Percentiles rank a stretch among this genome's conserved stretches.
Conservation (phyloP, 140 eudicot species). For the Senecio squalidus region DNA sequence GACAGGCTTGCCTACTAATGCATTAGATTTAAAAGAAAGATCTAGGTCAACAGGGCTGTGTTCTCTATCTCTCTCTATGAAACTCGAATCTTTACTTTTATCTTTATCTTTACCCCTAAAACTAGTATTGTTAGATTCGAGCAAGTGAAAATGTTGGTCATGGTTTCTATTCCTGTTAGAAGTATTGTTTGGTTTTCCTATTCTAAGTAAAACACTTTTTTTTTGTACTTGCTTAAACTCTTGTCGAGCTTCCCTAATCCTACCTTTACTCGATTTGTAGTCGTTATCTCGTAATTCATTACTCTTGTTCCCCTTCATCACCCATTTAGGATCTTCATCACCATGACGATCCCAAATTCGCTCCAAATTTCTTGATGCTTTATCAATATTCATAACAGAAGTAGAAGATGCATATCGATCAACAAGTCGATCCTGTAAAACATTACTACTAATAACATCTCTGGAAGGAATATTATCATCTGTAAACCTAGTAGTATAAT, state of each 20-base stretch:
- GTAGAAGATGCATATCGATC: no score
- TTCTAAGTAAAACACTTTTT: constrained; percentile 70
- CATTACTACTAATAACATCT: not conserved
- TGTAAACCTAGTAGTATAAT: constrained; percentile 30
- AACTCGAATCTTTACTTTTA: constrained; percentile 33
- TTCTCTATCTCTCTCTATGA: constrained; percentile 40
- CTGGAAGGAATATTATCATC: constrained; percentile 31
- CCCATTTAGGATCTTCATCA: constrained; percentile 32
- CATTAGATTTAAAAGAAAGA: constrained; percentile 72
- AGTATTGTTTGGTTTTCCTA: constrained; percentile 35
- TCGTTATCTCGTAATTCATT: not conserved
- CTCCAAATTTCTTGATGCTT: constrained; percentile 13
- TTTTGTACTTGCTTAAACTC: constrained; percentile 53
- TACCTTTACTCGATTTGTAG: not conserved
- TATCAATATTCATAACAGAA: constrained; percentile 21
- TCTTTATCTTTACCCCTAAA: constrained; percentile 51
- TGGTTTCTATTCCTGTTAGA: constrained; percentile 37
- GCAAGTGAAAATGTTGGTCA: constrained; percentile 16
- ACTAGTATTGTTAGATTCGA: constrained; percentile 24
- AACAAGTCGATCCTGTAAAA: not conserved
- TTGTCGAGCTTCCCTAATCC: constrained; percentile 46
- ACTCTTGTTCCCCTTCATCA: constrained; percentile 23
- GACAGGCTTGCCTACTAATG: constrained; percentile 72
- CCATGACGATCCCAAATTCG: constrained; percentile 30
- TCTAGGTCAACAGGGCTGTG: constrained; percentile 68